Base-by-base conservation (phyloP, 2,329 filamentous ascomycete genomes). In the Pestalotiopsis sp. region DNA sequence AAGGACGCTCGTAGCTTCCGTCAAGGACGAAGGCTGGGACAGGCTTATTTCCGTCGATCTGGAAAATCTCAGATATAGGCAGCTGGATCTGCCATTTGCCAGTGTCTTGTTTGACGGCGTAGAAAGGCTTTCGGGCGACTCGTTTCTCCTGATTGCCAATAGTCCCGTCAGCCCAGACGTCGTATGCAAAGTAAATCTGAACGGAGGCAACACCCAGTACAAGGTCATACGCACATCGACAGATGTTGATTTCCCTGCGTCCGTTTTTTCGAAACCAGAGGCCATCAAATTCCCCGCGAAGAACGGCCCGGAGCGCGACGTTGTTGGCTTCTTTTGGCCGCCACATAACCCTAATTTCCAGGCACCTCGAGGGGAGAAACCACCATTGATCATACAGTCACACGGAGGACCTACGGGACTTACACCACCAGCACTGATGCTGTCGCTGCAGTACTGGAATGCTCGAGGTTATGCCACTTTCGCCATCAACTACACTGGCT, bases 381-480 rank as follows among this genome's bases (percentile, higher is more conserved):
- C 86, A 1, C 85, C 87, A 1, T 77, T 87, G 1, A 83, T 89
- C 27, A 78, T 88, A 61, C 78, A 76, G 2, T 80, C 83, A 0
- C 87, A 89, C 45, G 87, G 86, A 4, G 87, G 86, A 0, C 87
- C 82, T n/a, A 88, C 83, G 0, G 76, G 77, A 1, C 80, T 83
- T 66, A 78, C 76, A 0, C 78, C 81, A 0, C 80, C 83, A 0
- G 84, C 84, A 0, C 78, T 89, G 0, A 76, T 79, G 13, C 75
- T 87, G 6, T 75, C 78, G 23, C 80, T 79, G 3, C 87, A 89
- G 72, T 88, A 85, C 72, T 87, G 83, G 72, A 88, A 86, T 0
- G 84, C 85, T 4, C 79, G 87, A 13, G 87, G 87, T 4, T 89
- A 84, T 67, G 86, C 85, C 1, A 83, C 83, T 63, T 80, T 85